Base-by-base conservation (phyloP, 768 basidiomycete species). In the Phanerochaete carnosa region DNA sequence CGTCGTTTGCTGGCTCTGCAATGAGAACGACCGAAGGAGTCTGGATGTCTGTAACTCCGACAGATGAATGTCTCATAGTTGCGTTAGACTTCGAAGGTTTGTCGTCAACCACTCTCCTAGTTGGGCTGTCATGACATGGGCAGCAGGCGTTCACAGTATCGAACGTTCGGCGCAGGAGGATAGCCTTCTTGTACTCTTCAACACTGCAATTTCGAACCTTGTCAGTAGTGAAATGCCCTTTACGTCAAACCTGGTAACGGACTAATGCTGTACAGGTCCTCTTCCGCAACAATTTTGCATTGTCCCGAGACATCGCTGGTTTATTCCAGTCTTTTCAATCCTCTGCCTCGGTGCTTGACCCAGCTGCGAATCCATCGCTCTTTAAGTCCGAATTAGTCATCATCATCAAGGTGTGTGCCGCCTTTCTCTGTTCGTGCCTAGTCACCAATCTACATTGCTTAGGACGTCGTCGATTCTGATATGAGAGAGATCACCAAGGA, bases 21-120 rank as follows among this genome's bases (percentile, higher is more conserved):
- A 85, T 87, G 83, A 73, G 83, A n/a, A 86, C 84, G 9, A 87
- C 65, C 66, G 83, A 85, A 72, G 85, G 85, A 4, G 83, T 86
- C 2, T 87, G 85, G 86, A 81, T 87, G 79, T 86, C 85, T 0
- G 82, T 83, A 8, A 85, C 85, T 1, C 86, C 86, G 0, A 86
- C 85, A 0, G 73, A 79, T 50, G 80, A 84, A 25, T 70, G 70
- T 0, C 65, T 87, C 12, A 72, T 87, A 11, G 84, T 87, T 0
- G 80, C 85, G 2, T 75, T 87, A 6, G 86, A 87, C 62, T 87
- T 87, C 50, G 86, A 87, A 77, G 86, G 86, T 79, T 16, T 19
- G 25, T 60, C 12, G 5, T 22, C 6, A 30, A 1, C 12, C 46
- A 22, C 12, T 47, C 3, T 16, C 15, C 33, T 11, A 47, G 26